These are phyloP conservation scores for Pestalotiopsis sp. DNA, from an alignment of 2,329 filamentous ascomycete genomes.

Conservation along the genomic window DNA sequence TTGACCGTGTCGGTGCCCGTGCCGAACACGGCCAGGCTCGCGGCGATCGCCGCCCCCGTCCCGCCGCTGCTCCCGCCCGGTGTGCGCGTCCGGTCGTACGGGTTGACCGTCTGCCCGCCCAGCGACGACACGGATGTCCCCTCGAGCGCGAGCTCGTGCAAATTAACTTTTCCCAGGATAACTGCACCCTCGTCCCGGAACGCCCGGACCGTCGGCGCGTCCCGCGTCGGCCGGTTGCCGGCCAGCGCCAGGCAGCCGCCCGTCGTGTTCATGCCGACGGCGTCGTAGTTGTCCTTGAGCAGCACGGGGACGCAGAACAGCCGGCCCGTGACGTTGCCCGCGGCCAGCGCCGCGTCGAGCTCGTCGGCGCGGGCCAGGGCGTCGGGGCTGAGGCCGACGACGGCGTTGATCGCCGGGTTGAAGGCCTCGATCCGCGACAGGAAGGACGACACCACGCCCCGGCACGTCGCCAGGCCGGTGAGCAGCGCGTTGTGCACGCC, in stretches of 20 bases:
- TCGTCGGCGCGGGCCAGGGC: slow-evolving; percentile 46
- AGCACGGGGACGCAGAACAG: slow-evolving; percentile 65
- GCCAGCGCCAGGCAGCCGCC: slow-evolving; percentile 54
- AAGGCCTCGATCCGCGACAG: slow-evolving; percentile 58
- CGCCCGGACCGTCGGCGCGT: slow-evolving; percentile 53
- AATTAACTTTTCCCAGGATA: slow-evolving; percentile 61
- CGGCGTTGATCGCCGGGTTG: slow-evolving; percentile 59
- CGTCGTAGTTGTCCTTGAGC: slow-evolving; percentile 67
- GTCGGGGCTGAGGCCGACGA: slow-evolving; percentile 53
- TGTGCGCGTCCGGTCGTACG: slow-evolving; percentile 62
- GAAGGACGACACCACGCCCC: slow-evolving; percentile 55
- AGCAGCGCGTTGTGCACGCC: slow-evolving; percentile 58
- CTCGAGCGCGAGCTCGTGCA: slow-evolving; percentile 67
- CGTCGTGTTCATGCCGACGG: slow-evolving; percentile 57
- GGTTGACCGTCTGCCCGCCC: slow-evolving; percentile 67
- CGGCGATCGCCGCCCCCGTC: slow-evolving; percentile 59
- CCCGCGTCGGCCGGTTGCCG: slow-evolving; percentile 43
- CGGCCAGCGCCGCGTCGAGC: slow-evolving; percentile 47
- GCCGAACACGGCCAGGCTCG: slow-evolving; percentile 58
- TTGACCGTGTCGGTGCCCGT: slow-evolving; percentile 66
- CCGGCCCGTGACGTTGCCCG: slow-evolving; percentile 50
- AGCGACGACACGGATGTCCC: slow-evolving; percentile 64
- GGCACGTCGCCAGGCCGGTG: slow-evolving; percentile 54
- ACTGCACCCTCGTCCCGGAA: slow-evolving; percentile 55
- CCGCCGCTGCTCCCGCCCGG: slow-evolving; percentile 68